Evolutionary conservation across 352 stramenopile genomes (phyloP), one percentile per base, ranked within the genome.

Genomic region (Discostella stelligera): DNA sequence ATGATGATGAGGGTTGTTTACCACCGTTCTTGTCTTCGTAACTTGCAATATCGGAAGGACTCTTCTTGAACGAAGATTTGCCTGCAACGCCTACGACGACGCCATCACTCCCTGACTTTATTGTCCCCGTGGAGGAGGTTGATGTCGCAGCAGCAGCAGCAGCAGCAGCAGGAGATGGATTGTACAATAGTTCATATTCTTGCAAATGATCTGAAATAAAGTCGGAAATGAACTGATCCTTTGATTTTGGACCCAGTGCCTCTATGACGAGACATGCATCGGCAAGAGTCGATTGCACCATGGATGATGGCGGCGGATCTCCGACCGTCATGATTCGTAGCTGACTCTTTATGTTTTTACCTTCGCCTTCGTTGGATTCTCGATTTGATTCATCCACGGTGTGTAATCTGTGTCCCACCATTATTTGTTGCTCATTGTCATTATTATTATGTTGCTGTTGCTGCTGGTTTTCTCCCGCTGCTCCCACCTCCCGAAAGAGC

Each of bases 191-290:
- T 32, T 87, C 79, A 79, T 97, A 97, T 53, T 86, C 81, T 50
- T 80, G 63, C 48, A 97, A 84, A 75, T 96, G 91, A 79, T 94
- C 89, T 18, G 83, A 71, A 69, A 93, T 94, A 77, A 97, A 95
- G 3, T 81, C 73, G 23, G 73, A 66, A 52, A 97, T 89, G 73
- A 96, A 93, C 58, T 86, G 52, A 50, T 86, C 71, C 21, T 89
- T 86, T 10, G 84, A 86, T 48, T 89, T 79, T 4, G 70, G 63
- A 48, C 92, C 94, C 21, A 98, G 81, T n/a, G 95, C 91, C 82
- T 98, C 94, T 58, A 97, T 89, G 13, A 97, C 89, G 44, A 93
- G 64, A 80, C 93, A 96, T 18, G 90, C 90, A 79, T 96, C 91
- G 9, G 77, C 55, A 32, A 97, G 82, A 6, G 84, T 83, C 39